These are phyloP conservation scores for Russula ochroleuca DNA, from an alignment of 768 basidiomycete species.

Conservation along the genomic window DNA sequence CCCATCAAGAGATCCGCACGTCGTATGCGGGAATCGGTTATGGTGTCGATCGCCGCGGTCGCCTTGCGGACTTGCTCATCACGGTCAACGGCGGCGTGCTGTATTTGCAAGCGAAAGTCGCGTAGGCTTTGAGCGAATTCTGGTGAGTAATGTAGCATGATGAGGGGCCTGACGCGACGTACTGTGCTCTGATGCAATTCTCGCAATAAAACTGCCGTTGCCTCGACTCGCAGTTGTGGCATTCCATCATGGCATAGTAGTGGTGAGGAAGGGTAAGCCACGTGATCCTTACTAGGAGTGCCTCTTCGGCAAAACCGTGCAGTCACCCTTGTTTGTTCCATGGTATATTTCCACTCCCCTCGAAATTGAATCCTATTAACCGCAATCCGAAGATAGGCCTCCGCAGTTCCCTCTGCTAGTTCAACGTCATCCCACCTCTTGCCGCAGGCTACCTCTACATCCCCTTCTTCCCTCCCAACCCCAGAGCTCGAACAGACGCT, in stretches of 20 bases:
- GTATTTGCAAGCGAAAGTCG: conserved; percentile 54
- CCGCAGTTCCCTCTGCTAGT: conserved; percentile 16
- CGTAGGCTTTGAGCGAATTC: conserved; percentile 41
- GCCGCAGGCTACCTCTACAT: conserved; percentile 28
- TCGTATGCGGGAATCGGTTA: conserved; percentile 42
- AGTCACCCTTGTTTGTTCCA: background rate
- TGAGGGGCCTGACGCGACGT: conserved; percentile 3
- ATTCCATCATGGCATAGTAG: conserved; percentile 29
- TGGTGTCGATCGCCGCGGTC: conserved; percentile 42
- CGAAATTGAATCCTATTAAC: background rate
- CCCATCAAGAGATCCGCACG: conserved; percentile 48
- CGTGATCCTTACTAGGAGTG: background rate
- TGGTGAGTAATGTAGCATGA: background rate
- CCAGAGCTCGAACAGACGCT: conserved; percentile 81
- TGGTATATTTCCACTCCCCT: background rate
- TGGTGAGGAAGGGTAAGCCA: background rate
- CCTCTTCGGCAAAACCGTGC: background rate
- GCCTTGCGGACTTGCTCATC: conserved; percentile 57
- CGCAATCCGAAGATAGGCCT: conserved; percentile 8
- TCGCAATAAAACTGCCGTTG: conserved; percentile 28
- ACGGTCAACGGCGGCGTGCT: conserved; percentile 54
- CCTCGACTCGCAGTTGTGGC: conserved; percentile 28
- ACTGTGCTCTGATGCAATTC: conserved; percentile 28
- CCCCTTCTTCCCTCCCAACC: conserved; percentile 35
- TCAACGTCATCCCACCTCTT: conserved; percentile 27